These are phyloP conservation scores for Dryas octopetala DNA, from an alignment of 306 rosid genomes.

Conservation along the genomic window DNA sequence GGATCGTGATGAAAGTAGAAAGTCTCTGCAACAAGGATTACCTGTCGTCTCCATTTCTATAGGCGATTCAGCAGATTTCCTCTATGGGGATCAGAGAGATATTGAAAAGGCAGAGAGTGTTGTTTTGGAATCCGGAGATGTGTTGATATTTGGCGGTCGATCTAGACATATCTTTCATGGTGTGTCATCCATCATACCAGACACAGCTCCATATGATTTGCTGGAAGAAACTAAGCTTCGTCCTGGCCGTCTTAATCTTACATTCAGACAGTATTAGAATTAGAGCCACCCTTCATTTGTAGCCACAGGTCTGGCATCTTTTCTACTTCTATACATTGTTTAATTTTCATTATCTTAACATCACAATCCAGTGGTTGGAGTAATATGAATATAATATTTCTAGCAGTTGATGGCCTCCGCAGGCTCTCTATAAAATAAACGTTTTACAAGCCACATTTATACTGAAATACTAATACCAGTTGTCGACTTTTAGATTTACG, in stretches of 20 bases:
- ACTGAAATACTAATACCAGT: neutral
- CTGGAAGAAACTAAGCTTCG: constrained; percentile 35
- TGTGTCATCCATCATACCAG: constrained; percentile 49
- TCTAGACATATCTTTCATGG: constrained; percentile 70
- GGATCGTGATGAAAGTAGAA: constrained; percentile 70
- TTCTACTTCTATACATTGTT: neutral
- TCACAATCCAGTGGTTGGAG: neutral
- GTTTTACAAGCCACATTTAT: neutral
- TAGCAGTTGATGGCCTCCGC: neutral
- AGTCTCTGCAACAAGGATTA: constrained; percentile 48
- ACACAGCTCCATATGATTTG: constrained; percentile 53
- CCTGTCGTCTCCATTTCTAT: constrained; percentile 70
- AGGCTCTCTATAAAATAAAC: neutral
- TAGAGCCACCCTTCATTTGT: neutral
- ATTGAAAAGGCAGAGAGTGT: constrained; percentile 43
- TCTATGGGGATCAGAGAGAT: constrained; percentile 55
- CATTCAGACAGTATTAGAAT: constrained; percentile 51
- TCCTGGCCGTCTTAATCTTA: constrained; percentile 71
- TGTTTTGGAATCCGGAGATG: constrained; percentile 66
- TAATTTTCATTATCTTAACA: constrained; percentile 3
- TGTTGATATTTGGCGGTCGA: constrained; percentile 66
- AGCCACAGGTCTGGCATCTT: constrained; percentile 14
- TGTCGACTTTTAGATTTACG: constrained; percentile 14
- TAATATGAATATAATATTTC: neutral
- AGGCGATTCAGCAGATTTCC: constrained; percentile 76